Base-by-base conservation (phyloP, 2,329 filamentous ascomycete species). In the Fusarium chaquense region DNA sequence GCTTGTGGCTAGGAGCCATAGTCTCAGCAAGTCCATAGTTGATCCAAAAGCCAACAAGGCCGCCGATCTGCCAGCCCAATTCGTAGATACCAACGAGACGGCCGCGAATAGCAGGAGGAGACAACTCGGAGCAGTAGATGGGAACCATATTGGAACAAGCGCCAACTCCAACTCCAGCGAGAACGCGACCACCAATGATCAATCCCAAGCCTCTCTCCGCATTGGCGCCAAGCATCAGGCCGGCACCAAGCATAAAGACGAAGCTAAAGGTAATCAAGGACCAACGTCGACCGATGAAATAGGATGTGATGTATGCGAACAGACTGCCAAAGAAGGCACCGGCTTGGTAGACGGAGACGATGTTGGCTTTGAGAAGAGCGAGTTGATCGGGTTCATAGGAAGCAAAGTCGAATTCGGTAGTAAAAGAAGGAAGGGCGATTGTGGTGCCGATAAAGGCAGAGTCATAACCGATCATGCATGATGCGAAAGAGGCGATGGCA, bases 271-370 rank as follows among this genome's bases (percentile, higher is more conserved):
- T 65, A 67, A 89, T 81, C 3, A 94, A 82, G 15, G 88, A 90
- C 75, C 83, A 86, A 74, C 87, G 87, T 33, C 92, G 86, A 20
- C 92, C 92, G 66, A 90, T 81, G 76, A 86, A 92, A 81, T 91
- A 89, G 20, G 86, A 89, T 30, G 87, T 85, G 6, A 82, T 83
- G 70, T 91, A 94, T 49, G 89, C 90, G 62, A 87, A 85, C 33
- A 93, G 80, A n/a, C 90, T 88, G 46, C 93, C 92, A 72, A 95
- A 94, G 82, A 96, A 94, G 60, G 92, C 92, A 58, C 92, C 92
- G 15, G 92, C 93, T 79, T 95, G 93, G 81, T 93, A 94, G 59
- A 91, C 87, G 20, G 90, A 93, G 62, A 94, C 92, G 63, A 94
- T 93, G 78, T 94, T 94, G 73, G 90, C 83, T 73, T 89, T 90